Evolutionary conservation across 225 moss, liverwort and hornwort species (phyloP).

Genomic region (Physcomitrellopsis africana): DNA sequence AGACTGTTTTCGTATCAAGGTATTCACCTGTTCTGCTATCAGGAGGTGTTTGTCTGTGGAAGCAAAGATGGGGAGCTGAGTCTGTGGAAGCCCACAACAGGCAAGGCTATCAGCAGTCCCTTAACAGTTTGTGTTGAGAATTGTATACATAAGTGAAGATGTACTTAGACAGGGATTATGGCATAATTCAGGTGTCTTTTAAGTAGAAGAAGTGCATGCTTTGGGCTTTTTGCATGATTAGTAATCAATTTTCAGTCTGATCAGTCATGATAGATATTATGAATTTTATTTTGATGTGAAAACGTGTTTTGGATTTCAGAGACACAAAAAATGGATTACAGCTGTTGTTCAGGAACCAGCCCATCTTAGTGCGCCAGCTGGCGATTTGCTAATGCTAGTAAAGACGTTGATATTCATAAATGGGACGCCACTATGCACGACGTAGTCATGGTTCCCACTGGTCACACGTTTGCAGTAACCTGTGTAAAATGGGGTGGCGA

Average conservation of each 20-base stretch:
- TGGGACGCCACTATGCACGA: slow-evolving; percentile 81
- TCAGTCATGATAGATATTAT: background rate
- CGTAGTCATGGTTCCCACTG: slow-evolving; percentile 74
- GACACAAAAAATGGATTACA: slow-evolving; percentile 95
- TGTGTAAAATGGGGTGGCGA: slow-evolving; percentile 98
- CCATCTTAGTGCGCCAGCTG: slow-evolving; percentile 81
- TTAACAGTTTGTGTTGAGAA: slow-evolving; percentile 55
- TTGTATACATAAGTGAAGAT: background rate
- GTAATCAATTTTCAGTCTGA: slow-evolving; percentile 6
- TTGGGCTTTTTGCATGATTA: slow-evolving; percentile 14
- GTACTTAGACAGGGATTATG: background rate
- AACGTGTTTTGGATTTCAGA: slow-evolving; percentile 41
- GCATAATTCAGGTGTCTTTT: background rate
- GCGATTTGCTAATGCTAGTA: slow-evolving; percentile 94
- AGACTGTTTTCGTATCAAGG: slow-evolving; percentile 88
- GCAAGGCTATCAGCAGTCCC: too few species aligned
- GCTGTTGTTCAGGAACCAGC: slow-evolving; percentile 93
- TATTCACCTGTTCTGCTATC: slow-evolving; percentile 88
- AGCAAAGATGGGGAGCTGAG: slow-evolving; percentile 93
- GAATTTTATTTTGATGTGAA: slow-evolving; percentile 14
- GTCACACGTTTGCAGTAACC: slow-evolving; percentile 91
- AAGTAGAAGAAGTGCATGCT: slow-evolving; percentile 1
- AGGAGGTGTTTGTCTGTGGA: slow-evolving; percentile 92
- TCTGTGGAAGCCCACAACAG: slow-evolving; percentile 89
- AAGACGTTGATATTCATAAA: slow-evolving; percentile 87